Conservation (phyloP, 805 yeast species). For the Yarrowia phangngaensis region DNA sequence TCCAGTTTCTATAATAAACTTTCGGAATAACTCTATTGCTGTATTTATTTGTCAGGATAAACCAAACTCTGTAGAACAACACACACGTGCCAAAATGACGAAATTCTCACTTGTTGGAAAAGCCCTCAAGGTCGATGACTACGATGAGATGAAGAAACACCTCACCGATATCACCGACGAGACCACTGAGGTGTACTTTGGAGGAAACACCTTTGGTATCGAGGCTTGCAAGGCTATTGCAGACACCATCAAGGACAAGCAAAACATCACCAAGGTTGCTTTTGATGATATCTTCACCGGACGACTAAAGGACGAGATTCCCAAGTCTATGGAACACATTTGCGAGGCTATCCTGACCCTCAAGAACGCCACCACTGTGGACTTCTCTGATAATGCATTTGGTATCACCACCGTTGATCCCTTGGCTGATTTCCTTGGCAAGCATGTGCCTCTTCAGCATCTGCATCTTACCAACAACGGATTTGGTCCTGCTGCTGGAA, state of each 20-base stretch:
- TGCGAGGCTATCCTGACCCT: slow-evolving; percentile 70
- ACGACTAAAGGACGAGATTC: slow-evolving; percentile 90
- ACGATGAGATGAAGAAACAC: slow-evolving; percentile 68
- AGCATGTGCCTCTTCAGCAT: slow-evolving; percentile 78
- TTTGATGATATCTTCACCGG: slow-evolving; percentile 94
- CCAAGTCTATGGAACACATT: slow-evolving; percentile 67
- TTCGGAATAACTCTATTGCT: too few species aligned
- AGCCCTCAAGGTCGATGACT: slow-evolving; percentile 69
- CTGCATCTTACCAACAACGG: slow-evolving; percentile 91
- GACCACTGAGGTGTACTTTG: slow-evolving; percentile 63
- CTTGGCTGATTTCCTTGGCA: slow-evolving; percentile 68
- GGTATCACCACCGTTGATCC: slow-evolving; percentile 95
- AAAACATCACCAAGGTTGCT: slow-evolving; percentile 18
- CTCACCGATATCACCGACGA: slow-evolving; percentile 50
- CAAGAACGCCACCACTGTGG: slow-evolving; percentile 64
- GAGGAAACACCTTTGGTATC: slow-evolving; percentile 93
- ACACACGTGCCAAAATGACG: slow-evolving; percentile 19
- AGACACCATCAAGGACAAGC: slow-evolving; percentile 44
- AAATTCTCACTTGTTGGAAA: slow-evolving; percentile 60
- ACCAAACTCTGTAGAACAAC: too few species aligned
- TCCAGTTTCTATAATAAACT: too few species aligned
- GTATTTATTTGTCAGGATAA: too few species aligned
- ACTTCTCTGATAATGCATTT: slow-evolving; percentile 92
- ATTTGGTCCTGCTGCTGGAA: slow-evolving; percentile 97
- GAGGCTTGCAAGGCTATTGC: slow-evolving; percentile 78